A percentile compares a stretch with the other conserved stretches of the same genome.
These are phyloP conservation scores for Tripterygium wilfordii DNA, from an alignment of 177 flowering plant genomes.

Conservation along the genomic window DNA sequence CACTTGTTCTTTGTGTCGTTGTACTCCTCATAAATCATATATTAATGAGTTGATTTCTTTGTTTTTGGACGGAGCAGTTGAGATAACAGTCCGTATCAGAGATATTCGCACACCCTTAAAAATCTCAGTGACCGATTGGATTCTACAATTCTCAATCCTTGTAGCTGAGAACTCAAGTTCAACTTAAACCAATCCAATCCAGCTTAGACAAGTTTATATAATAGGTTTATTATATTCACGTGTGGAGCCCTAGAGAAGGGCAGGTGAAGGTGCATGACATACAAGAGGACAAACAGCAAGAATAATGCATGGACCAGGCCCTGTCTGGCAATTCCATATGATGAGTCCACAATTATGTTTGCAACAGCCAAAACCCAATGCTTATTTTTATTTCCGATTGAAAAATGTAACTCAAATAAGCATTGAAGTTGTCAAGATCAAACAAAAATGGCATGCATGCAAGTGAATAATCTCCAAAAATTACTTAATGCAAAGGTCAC, in stretches of 20 bases:
- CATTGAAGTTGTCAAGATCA: not conserved
- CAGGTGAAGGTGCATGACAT: constrained; percentile 5
- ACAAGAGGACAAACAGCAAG: constrained; percentile 2
- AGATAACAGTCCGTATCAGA: no score
- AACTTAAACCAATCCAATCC: no score
- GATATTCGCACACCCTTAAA: no score
- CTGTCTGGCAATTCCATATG: constrained; percentile 1
- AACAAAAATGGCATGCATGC: not conserved
- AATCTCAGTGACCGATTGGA: no score
- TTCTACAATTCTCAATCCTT: no score
- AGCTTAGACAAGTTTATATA: not conserved
- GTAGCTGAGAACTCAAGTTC: no score
- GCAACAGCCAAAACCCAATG: constrained; percentile 11
- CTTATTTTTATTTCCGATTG: no score
- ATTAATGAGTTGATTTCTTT: no score
- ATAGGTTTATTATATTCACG: not conserved
- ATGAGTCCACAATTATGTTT: constrained; percentile 3
- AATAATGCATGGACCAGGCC: constrained; percentile 6
- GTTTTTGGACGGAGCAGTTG: no score
- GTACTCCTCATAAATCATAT: no score
- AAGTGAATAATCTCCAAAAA: not conserved
- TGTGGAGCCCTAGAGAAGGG: constrained; percentile 10
- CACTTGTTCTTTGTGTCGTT: no score
- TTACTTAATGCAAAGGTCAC: not conserved
- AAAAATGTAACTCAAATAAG: no score